Percentiles rank a stretch among this genome's conserved stretches.
These are phyloP conservation scores for Nidula niveotomentosa DNA, from an alignment of 1,284 basidiomycete species.

Conservation along the genomic window DNA sequence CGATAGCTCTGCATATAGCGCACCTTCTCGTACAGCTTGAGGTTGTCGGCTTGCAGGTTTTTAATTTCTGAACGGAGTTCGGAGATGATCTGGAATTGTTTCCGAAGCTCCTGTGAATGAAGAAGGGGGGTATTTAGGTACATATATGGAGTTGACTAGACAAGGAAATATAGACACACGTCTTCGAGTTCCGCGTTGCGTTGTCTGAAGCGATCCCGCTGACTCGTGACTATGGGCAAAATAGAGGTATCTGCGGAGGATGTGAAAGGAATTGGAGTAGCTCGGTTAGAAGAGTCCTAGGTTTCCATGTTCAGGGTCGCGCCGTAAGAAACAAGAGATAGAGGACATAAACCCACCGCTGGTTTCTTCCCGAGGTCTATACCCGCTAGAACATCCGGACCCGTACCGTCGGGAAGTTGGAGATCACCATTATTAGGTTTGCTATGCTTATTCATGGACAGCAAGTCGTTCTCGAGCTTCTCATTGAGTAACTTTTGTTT, in stretches of 20 bases:
- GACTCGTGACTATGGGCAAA: constrained; percentile 94
- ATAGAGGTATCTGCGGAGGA: constrained; percentile 87
- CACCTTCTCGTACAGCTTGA: constrained; percentile 96
- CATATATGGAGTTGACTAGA: background rate
- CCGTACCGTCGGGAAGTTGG: constrained; percentile 22
- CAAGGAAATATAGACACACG: constrained; percentile 36
- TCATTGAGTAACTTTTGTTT: constrained; percentile 84
- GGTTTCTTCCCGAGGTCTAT: constrained; percentile 70
- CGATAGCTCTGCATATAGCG: constrained; percentile 95
- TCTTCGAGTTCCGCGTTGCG: constrained; percentile 97
- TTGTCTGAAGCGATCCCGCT: constrained; percentile 93
- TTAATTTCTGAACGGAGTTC: constrained; percentile 89
- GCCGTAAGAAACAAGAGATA: background rate
- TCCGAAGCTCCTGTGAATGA: constrained; percentile 76
- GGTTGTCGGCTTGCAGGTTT: constrained; percentile 86
- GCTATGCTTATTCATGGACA: constrained; percentile 69
- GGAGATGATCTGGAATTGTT: constrained; percentile 91
- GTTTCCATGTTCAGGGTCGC: constrained; percentile 4
- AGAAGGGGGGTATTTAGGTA: constrained; percentile 1
- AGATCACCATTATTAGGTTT: constrained; percentile 27
- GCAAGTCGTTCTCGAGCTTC: constrained; percentile 87
- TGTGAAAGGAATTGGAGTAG: constrained; percentile 67
- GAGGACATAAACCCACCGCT: constrained; percentile 27
- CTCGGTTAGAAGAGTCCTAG: constrained; percentile 45
- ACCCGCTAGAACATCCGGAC: constrained; percentile 60